phyloP scores from a whole-genome alignment of 2,329 filamentous ascomycete species.

The Septoria linicola region DNA sequence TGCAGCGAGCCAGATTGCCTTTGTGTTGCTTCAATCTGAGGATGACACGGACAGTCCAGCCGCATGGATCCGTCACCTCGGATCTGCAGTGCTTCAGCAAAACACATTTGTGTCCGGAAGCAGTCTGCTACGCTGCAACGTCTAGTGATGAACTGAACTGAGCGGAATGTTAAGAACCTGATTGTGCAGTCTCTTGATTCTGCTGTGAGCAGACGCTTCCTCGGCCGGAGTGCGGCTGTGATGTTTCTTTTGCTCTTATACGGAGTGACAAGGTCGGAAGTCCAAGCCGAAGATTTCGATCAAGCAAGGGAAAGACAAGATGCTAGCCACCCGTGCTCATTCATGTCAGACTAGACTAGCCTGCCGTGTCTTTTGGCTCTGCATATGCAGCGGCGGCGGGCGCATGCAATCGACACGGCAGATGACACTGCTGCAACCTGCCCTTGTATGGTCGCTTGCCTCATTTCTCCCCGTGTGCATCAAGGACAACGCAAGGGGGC shows the following conservation, averaged over 20 bases:
- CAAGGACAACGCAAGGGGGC: neutral
- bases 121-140: too few relatives aligned
- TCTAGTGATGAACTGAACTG: too few relatives aligned
- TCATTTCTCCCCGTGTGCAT: neutral
- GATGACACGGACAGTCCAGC: constrained; percentile 7
- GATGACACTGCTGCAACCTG: neutral
- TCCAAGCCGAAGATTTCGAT: neutral
- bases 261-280: constrained; percentile 4
- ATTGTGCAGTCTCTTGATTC: too few relatives aligned
- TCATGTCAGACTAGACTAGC: neutral
- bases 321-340: neutral
- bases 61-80: constrained; percentile 17
- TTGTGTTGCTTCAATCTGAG: constrained; percentile 14
- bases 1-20: constrained; percentile 9
- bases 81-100: constrained; percentile 3
- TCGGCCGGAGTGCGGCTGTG: constrained; percentile 10
- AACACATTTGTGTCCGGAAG: neutral
- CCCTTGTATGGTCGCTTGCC: neutral
- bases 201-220: neutral
- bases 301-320: neutral
- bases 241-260: neutral
- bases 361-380: neutral
- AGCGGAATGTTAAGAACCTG: too few relatives aligned
- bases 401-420: constrained; percentile 7
- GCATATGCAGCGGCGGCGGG: constrained; percentile 7